Evolutionary conservation across 1,139 yeast species (phyloP), one percentile per base, ranked within the genome.

Genomic region (Tardiomyces digboiensis): DNA sequence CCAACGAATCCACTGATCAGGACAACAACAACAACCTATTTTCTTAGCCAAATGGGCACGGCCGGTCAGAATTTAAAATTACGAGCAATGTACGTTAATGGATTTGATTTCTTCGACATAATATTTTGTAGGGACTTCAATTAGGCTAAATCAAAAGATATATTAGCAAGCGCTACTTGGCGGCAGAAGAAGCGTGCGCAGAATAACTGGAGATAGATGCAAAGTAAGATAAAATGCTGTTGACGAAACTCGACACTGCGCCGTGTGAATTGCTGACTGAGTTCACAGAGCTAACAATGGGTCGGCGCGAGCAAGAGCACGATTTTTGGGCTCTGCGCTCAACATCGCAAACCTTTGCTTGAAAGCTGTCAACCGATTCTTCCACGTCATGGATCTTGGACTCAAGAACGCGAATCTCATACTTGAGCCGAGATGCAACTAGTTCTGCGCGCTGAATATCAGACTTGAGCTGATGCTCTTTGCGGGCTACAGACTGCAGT

Each of bases 321-420:
- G 14, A 16, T 5, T 13, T 4, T 16, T 16, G 5, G 3, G 33
- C 12, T 16, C 47, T 43, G 8, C 37, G 22, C 37, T 52, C 55
- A n/a, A 55, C 43, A n/a, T 52, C 42, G 20, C 55, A 61, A 38
- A 59, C 55, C 21, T 49, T 51, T 2, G 40, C 33, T 14, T 44
- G 44, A 70, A 75, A 74, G 21, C 70, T 62, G 44, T 76, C 72
- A 49, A 83, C 72, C 46, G 82, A 76, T 37, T 83, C 87, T 52
- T 86, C 95, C 20, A 88, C 80, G 57, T 91, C 97, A 45, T 80
- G 76, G 45, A 89, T 75, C 54, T 91, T 78, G 44, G 81, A 79
- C 38, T 74, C 74, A 19, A 91, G 71, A 43, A 86, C 72, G 46
- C 94, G 67, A 21, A 87, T 72, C 57, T 91, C 96, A 60, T 89